Conservation (phyloP, 2,329 filamentous ascomycete species). For the Neofusicoccum kwambonambiense region DNA sequence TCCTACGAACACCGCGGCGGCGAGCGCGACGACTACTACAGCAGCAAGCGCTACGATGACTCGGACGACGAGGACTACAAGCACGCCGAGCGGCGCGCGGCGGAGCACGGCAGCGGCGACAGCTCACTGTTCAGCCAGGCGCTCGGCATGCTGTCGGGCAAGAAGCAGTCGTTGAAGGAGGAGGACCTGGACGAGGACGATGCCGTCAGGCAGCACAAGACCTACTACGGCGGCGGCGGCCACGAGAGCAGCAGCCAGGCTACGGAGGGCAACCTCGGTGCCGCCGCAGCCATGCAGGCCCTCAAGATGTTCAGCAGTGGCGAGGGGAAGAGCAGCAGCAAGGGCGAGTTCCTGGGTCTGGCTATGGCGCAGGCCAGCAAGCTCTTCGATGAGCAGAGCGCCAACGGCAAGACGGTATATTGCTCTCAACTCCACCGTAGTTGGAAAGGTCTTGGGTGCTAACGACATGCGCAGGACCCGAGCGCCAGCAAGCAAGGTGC, state of each 20-base stretch:
- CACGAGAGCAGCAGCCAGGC: conserved; percentile 45
- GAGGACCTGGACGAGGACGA: conserved; percentile 62
- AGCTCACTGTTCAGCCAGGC: conserved; percentile 56
- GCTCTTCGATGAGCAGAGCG: conserved; percentile 63
- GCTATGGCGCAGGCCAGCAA: conserved; percentile 87
- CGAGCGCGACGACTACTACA: conserved; percentile 33
- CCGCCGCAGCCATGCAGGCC: conserved; percentile 77
- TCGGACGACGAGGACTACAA: conserved; percentile 52
- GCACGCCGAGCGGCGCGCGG: conserved; percentile 55
- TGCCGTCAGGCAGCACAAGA: conserved; percentile 72
- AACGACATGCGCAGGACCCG: conserved; percentile 28
- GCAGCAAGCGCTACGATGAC: conserved; percentile 34
- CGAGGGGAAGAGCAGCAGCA: conserved; percentile 43
- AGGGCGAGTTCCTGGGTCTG: conserved; percentile 79
- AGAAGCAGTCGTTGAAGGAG: conserved; percentile 50
- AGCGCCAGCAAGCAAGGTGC: conserved; percentile 76
- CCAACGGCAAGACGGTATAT: conserved; percentile 53
- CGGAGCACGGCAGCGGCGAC: conserved; percentile 53
- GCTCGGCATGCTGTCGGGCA: conserved; percentile 55
- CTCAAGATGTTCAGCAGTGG: conserved; percentile 73
- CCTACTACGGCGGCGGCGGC: conserved; percentile 62
- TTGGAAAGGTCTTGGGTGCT: conserved; percentile 44
- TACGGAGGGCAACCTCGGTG: conserved; percentile 53
- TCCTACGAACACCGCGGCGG: conserved; percentile 30
- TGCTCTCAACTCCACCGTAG: conserved; percentile 36